phyloP scores from a whole-genome alignment of 768 basidiomycete genomes.

The Lactarius quietus region DNA sequence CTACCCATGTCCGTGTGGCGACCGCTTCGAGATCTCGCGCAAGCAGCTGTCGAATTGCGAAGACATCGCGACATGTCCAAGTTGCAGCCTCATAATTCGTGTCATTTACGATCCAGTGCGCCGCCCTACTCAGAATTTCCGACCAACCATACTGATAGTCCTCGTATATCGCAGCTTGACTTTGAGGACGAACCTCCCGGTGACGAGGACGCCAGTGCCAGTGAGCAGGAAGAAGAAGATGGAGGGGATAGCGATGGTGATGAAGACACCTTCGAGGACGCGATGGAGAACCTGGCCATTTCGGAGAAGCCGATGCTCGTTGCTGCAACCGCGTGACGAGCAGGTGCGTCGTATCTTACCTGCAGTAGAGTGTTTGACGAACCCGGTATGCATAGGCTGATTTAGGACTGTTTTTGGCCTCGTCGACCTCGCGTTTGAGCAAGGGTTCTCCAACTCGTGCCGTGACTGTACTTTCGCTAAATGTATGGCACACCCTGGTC shows the following conservation, averaged over 20 bases:
- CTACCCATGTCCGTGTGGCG: constrained; percentile 97
- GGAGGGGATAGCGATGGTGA: constrained; percentile 24
- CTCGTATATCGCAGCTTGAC: constrained; percentile 54
- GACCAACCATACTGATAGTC: not conserved
- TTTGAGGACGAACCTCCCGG: constrained; percentile 76
- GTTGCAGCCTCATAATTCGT: constrained; percentile 89
- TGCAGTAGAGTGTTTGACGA: not conserved
- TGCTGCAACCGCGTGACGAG: constrained; percentile 29
- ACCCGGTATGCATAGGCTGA: not conserved
- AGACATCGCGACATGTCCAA: constrained; percentile 94
- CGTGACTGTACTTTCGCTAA: not conserved
- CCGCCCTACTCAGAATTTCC: constrained; percentile 25
- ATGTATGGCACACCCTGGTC: not conserved
- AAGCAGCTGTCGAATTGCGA: constrained; percentile 83
- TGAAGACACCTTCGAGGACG: constrained; percentile 55
- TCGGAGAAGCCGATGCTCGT: constrained; percentile 34
- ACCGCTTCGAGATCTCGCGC: constrained; percentile 93
- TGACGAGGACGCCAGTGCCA: constrained; percentile 35
- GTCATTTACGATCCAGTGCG: constrained; percentile 93
- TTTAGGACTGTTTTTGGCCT: not conserved
- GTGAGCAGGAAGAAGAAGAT: constrained; percentile 24
- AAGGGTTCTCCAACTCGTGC: not conserved
- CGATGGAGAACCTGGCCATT: constrained; percentile 60
- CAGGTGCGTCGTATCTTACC: not conserved
- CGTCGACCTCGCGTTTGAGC: not conserved